Percentiles rank a stretch among this genome's conserved stretches.
phyloP scores from a whole-genome alignment of 1,139 yeast species.

The Yamadazyma sp. region DNA sequence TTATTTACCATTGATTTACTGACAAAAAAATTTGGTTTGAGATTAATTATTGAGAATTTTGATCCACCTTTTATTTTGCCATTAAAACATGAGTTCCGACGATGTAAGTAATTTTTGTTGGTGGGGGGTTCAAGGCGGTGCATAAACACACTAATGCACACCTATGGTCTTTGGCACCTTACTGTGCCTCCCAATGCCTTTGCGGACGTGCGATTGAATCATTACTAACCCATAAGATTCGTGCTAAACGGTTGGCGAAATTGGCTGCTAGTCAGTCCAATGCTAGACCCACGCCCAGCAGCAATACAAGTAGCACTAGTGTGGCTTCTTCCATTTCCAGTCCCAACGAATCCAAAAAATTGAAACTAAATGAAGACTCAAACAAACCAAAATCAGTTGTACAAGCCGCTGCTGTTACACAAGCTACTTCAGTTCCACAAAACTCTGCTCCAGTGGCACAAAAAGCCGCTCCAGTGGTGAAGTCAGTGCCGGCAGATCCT shows the following conservation, averaged over 20 bases:
- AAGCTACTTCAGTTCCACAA: not conserved
- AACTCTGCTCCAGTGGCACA: not conserved
- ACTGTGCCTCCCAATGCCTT: too few relatives aligned
- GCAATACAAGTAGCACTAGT: not conserved
- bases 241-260: constrained; percentile 59
- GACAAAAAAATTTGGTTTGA: not conserved
- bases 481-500: not conserved
- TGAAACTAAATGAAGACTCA: constrained; percentile 2
- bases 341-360: constrained; percentile 2
- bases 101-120: constrained; percentile 19
- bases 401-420: too few relatives aligned
- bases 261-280: constrained; percentile 26
- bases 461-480: not conserved
- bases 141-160: too few relatives aligned
- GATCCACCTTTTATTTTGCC: constrained; percentile 1
- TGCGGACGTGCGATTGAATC: too few relatives aligned
- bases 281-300: not conserved
- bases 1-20: not conserved
- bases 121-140: too few relatives aligned
- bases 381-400: too few relatives aligned
- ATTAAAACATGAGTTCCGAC: constrained; percentile 20
- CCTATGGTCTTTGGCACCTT: too few relatives aligned
- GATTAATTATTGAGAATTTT: not conserved
- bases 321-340: not conserved
- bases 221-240: constrained; percentile 37